These are phyloP conservation scores for Primulina huaijiensis DNA, from an alignment of 257 asterid species.

Conservation along the genomic window DNA sequence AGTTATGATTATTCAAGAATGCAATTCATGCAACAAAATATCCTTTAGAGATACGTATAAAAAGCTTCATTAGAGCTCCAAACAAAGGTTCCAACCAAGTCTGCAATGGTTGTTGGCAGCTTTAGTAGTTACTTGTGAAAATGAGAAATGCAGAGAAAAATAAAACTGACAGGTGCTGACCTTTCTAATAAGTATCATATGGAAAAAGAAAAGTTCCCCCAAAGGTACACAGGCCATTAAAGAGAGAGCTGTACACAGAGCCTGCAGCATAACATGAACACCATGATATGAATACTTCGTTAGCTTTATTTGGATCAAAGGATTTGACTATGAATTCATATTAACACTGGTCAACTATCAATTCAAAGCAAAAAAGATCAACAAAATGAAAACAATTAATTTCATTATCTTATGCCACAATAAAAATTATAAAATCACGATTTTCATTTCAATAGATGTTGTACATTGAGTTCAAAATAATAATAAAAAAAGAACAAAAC, in stretches of 20 bases:
- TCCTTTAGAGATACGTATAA: neutral
- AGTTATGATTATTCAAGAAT: neutral
- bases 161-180: conserved; percentile 32
- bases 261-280: conserved; percentile 48
- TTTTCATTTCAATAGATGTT: neutral
- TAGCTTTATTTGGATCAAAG: neutral
- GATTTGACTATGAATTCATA: neutral
- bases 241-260: conserved; percentile 84
- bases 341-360: neutral
- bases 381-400: neutral
- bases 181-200: conserved; percentile 89
- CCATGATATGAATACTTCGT: conserved; percentile 2
- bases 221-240: conserved; percentile 87
- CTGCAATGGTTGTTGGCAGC: neutral
- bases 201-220: conserved; percentile 98
- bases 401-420: neutral
- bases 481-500: too few relatives aligned
- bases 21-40: conserved; percentile 11
- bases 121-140: neutral
- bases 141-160: conserved; percentile 8
- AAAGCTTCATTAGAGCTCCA: neutral
- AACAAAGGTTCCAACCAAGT: neutral
- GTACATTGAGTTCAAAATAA: neutral
- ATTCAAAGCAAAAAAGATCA: neutral
- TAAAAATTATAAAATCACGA: neutral